Percentiles rank a stretch among this genome's conserved stretches.
Conservation (phyloP, 139 green algal genomes). For the Closterium sp. region DNA sequence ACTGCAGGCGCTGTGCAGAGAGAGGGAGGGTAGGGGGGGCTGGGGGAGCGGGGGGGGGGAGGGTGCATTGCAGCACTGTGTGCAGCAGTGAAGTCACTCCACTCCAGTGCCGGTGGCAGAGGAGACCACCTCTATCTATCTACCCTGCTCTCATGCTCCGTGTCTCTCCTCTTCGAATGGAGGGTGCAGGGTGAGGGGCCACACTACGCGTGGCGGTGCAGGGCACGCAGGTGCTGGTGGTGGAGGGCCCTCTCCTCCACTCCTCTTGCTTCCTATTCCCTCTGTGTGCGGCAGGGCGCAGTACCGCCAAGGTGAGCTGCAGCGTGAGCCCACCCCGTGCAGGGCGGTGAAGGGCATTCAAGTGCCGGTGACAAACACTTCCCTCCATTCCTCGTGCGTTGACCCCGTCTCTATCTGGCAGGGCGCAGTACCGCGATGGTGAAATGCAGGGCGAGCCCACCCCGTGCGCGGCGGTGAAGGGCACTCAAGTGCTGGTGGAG, state of each 20-base stretch:
- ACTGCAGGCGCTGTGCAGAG: no score
- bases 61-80: no score
- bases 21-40: no score
- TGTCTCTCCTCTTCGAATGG: no score
- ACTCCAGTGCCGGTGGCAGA: no score
- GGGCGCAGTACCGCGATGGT: slow-evolving; percentile 53
- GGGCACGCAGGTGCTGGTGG: slow-evolving; percentile 74
- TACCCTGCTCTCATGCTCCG: no score
- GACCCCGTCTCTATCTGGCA: background rate
- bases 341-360: slow-evolving; percentile 83
- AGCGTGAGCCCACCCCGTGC: slow-evolving; percentile 68
- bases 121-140: no score
- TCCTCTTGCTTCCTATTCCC: no score
- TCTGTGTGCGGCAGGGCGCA: slow-evolving; percentile 28
- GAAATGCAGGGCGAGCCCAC: slow-evolving; percentile 65
- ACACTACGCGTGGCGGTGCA: slow-evolving; percentile 72
- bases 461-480: slow-evolving; percentile 73
- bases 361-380: slow-evolving; percentile 63
- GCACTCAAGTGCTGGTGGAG: slow-evolving; percentile 77
- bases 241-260: background rate
- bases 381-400: background rate
- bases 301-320: slow-evolving; percentile 61
- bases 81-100: no score
- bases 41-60: slow-evolving; percentile 54
- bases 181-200: slow-evolving; percentile 65